Evolutionary conservation across 768 basidiomycete species (phyloP), one percentile per base, ranked within the genome.

Genomic region (Pleurotus giganteus): DNA sequence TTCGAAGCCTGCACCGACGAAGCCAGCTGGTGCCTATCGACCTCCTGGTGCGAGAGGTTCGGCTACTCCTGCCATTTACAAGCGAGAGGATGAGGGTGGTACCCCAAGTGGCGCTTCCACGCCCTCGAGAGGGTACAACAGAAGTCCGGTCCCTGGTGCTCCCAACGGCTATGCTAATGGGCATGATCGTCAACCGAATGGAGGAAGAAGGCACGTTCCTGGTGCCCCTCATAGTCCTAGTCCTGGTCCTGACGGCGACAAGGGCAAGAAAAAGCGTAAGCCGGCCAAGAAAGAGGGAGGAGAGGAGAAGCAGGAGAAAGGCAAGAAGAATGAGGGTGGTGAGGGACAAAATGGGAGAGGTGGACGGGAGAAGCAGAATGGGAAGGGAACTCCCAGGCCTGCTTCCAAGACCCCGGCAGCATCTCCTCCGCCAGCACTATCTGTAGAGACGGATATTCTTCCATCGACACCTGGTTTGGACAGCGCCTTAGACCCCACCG

Each of bases 11-110:
- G 70, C 74, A 0, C 69, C 80, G 3, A 58, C 81, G 11, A 92
- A 88, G 61, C 81, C 91, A 1, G 84, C 88, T 0, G 95, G 92
- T 15, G 91, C 95, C 0, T 98, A 98, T 69, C 80, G 95, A 0
- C 96, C 96, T 0, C 96, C 94, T 9, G 94, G 94, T 9, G 94
- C 94, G 1, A 81, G 96, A 4, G 96, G 96, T 0, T 79, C 90
- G 0, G 84, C 89, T 42, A 94, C 95, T 1, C 93, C 95, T 0
- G 78, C 85, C 2, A 89, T 90, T 31, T 98, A 88, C 75, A 94
- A 90, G 71, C 82, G 95, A 15, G 92, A 94, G 66, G 96, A 97
- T 58, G 93, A 96, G 63, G 91, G 90, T 34, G 91, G 88, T 1
- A 71, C 76, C 2, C 77, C 84, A 6, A 74, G 70, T 57, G 71